Evolutionary conservation across 2,329 filamentous ascomycete species (phyloP), one percentile per base, ranked within the genome.

Genomic region (Leptographium procerum): DNA sequence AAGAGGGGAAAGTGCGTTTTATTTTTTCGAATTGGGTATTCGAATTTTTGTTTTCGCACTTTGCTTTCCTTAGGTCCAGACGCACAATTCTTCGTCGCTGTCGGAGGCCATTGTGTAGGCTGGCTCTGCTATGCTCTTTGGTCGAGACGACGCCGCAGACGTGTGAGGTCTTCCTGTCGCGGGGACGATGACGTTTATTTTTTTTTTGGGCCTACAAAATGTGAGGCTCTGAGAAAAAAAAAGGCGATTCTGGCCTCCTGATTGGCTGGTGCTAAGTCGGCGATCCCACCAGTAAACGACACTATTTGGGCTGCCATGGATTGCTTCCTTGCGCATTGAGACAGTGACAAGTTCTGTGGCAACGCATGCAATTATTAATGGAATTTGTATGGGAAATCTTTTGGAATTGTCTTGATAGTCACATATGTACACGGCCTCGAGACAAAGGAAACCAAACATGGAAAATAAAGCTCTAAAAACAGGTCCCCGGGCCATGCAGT

Each of bases 11-110:
- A n/a, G n/a, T n/a, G n/a, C n/a, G n/a, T 24, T 24, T 34, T 24
- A 4, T 10, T 2, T 4, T 24, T 4, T 36, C 11, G 16, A 4
- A 10, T 14, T 14, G 11, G 11, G 11, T 14, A 13, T 36, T n/a
- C 10, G 13, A 13, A 16, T 19, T 40, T 40, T 40, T 40, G 5
- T 3, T 40, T 40, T 40, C 36, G 36, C 19, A 40, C 36, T 40
- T 13, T 19, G 19, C 19, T 19, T 19, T 40, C 14, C 16, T 40
- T 40, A 40, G 36, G 36, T 40, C 4, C 36, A 19, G 9, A 40
- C 74, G 71, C 70, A 79, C 78, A 81, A 68, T 64, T 80, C 77
- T 59, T 79, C 77, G 60, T 78, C 75, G 64, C 70, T 72, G 53
- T 72, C 60, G 56, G 52, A 34, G 16, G 61, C 60, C 66, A 68